Evolutionary conservation across 148 eudicot species (phyloP).

Genomic region (Camellia granthamiana): DNA sequence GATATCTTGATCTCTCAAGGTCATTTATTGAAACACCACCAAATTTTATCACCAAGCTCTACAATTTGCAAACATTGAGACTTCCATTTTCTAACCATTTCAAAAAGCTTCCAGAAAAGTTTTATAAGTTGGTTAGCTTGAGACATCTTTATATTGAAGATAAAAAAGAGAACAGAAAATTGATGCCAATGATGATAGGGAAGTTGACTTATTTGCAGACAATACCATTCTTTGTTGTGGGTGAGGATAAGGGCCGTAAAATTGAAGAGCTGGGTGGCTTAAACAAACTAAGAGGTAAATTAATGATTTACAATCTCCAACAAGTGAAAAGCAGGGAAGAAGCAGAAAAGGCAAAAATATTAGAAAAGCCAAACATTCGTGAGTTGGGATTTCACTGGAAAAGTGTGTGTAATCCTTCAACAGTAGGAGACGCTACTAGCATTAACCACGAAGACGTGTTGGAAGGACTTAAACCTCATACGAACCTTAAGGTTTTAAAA

Average conservation of each 20-base stretch:
- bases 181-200: not conserved
- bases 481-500: too few relatives aligned
- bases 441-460: not conserved
- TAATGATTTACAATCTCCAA: not conserved
- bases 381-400: not conserved
- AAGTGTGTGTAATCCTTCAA: not conserved
- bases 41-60: not conserved
- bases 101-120: constrained; percentile 8
- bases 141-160: not conserved
- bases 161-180: too few relatives aligned
- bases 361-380: not conserved
- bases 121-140: constrained; percentile 12
- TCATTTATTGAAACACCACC: constrained; percentile 17
- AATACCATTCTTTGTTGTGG: not conserved
- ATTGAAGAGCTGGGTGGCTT: not conserved
- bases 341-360: not conserved
- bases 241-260: not conserved
- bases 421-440: not conserved
- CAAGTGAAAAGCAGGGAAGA: too few relatives aligned
- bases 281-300: not conserved
- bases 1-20: constrained; percentile 11
- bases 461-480: not conserved
- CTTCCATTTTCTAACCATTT: not conserved
- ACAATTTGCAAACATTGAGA: constrained; percentile 36
- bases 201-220: constrained; percentile 1